These are phyloP conservation scores for Auriscalpium orientale DNA, from an alignment of 768 basidiomycete species.

Conservation along the genomic window DNA sequence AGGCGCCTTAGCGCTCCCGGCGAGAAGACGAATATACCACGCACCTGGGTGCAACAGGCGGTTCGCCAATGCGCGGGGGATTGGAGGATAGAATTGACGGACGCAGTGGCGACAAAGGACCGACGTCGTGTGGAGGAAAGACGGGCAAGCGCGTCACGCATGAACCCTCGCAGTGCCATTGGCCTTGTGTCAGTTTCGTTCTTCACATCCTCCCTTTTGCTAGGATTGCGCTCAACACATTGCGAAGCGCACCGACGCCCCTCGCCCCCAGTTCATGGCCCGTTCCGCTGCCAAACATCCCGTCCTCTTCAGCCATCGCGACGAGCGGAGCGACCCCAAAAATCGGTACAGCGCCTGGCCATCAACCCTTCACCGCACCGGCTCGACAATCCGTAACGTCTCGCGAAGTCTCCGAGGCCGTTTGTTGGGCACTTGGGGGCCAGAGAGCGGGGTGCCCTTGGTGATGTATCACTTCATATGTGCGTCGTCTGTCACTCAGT, in stretches of 20 bases:
- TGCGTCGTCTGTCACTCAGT: slow-evolving; percentile 33
- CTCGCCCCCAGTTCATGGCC: slow-evolving; percentile 1
- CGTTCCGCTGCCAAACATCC: slow-evolving; percentile 11
- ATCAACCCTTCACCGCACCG: slow-evolving; percentile 56
- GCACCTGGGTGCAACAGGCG: too few relatives aligned
- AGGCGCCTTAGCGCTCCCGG: too few relatives aligned
- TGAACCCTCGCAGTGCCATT: too few relatives aligned
- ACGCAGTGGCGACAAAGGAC: too few relatives aligned
- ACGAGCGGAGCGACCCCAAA: slow-evolving; percentile 37
- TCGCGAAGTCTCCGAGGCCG: slow-evolving; percentile 63
- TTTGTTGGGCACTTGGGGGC: slow-evolving; percentile 71
- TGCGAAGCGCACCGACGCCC: background rate
- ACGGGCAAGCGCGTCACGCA: too few relatives aligned
- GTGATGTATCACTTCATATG: slow-evolving; percentile 64
- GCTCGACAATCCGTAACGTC: slow-evolving; percentile 50
- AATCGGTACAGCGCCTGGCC: slow-evolving; percentile 46
- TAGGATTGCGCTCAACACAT: too few relatives aligned
- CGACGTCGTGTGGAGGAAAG: too few relatives aligned
- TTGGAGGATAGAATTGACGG: too few relatives aligned
- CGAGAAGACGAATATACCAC: too few relatives aligned
- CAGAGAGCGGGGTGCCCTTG: slow-evolving; percentile 55
- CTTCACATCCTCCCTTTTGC: too few relatives aligned
- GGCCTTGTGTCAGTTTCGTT: too few relatives aligned
- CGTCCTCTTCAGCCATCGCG: slow-evolving; percentile 51
- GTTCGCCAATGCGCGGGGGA: too few relatives aligned